Base-by-base conservation (phyloP, 2,329 filamentous ascomycete genomes). In the Botryosphaeria dothidea region DNA sequence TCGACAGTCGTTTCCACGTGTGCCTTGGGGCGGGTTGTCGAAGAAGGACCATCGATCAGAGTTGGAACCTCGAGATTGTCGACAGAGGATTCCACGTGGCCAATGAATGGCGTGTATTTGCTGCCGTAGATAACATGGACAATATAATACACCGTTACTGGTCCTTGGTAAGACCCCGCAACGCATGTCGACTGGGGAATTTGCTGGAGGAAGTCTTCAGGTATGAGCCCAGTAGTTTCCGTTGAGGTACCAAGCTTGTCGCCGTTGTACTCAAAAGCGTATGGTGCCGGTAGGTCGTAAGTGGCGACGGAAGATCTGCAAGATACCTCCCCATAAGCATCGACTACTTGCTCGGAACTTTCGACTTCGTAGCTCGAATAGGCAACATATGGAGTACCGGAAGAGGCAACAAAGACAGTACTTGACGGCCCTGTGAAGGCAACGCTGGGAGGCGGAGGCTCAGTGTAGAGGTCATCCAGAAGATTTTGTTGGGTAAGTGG, bases 331-430 rank as follows among this genome's bases (percentile, higher is more conserved):
- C 77, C 75, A 62, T 76, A 69, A 11, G 62, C 57, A 21, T 68
- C 51, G 5, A 68, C 71, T 15, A 69, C 69, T 3, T 68, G 67
- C n/a, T 69, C 64, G 41, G 72, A 71, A 29, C 66, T 74, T 57
- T 78, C 75, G n/a, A 82, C 72, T 65, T 81, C 78, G 65, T 81
- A 82, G 4, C 71, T 71, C 19, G 75, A 77, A 67, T 82, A 80
- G 66, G 79, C 78, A 6, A 81, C 74, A 51, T 81, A 79, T 0
- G 80, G 77, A 0, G 79, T 80, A 49, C 69, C 72, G 17, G 74
- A 76, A 3, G 73, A 67, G 62, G 67, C 68, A 25, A 69, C 65
- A 41, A 49, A 66, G 3, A 61, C 56, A n/a, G 71, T 74, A 7
- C 63, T 38, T 31, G 72, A 72, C 13, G 72, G 41, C 4, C 56